A percentile compares a stretch with the other conserved stretches of the same genome.
These are phyloP conservation scores for Phytophthora litchii DNA, from an alignment of 352 stramenopile genomes.

Conservation along the genomic window DNA sequence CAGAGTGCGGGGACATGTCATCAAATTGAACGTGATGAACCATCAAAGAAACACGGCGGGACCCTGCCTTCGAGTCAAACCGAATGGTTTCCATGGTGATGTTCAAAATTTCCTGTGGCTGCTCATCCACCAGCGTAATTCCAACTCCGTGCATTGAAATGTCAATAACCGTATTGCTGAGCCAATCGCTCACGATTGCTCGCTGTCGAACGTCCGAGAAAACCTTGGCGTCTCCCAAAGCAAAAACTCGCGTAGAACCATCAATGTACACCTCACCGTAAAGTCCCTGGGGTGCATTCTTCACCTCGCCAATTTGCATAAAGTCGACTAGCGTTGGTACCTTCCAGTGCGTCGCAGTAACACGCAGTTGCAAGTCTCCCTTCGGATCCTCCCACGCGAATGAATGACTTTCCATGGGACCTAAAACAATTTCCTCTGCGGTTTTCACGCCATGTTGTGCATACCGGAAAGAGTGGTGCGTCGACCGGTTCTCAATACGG, in stretches of 20 bases:
- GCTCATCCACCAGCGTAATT: slow-evolving; percentile 80
- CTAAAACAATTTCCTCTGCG: slow-evolving; percentile 70
- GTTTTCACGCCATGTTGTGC: slow-evolving; percentile 62
- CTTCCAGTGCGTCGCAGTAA: slow-evolving; percentile 68
- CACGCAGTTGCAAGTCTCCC: slow-evolving; percentile 54
- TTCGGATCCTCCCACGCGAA: slow-evolving; percentile 86
- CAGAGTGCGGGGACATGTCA: slow-evolving; percentile 77
- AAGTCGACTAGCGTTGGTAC: slow-evolving; percentile 79
- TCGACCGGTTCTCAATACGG: slow-evolving; percentile 89
- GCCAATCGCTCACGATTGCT: slow-evolving; percentile 69
- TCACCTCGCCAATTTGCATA: slow-evolving; percentile 70
- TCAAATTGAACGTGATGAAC: slow-evolving; percentile 89
- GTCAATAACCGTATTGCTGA: slow-evolving; percentile 79
- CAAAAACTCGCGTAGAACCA: slow-evolving; percentile 76
- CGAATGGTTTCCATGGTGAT: slow-evolving; percentile 88
- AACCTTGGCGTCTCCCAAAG: slow-evolving; percentile 71
- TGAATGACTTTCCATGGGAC: slow-evolving; percentile 73
- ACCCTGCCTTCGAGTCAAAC: slow-evolving; percentile 58
- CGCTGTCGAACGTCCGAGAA: slow-evolving; percentile 65
- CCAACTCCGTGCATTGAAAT: slow-evolving; percentile 74
- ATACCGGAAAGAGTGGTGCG: slow-evolving; percentile 73
- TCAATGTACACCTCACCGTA: slow-evolving; percentile 89
- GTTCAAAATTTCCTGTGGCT: slow-evolving; percentile 83
- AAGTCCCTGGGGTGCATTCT: slow-evolving; percentile 58
- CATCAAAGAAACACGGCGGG: slow-evolving; percentile 56